A percentile compares a stretch with the other conserved stretches of the same genome.
phyloP scores from a whole-genome alignment of 2,329 filamentous ascomycete species.

The Chrysosporium queenslandicum region DNA sequence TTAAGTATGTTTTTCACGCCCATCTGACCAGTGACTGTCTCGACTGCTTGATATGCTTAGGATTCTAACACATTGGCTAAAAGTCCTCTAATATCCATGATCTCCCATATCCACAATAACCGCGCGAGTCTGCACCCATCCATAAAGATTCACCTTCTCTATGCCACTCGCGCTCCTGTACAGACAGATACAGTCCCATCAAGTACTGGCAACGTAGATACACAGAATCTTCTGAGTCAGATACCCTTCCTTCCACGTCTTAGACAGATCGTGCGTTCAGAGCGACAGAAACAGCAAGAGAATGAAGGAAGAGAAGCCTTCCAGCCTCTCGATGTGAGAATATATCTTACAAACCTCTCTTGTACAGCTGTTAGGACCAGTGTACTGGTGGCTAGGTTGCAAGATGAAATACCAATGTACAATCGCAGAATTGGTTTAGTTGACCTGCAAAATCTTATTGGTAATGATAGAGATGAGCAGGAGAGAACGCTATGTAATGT shows the following conservation, averaged over 20 bases:
- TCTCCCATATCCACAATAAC: conserved; percentile 48
- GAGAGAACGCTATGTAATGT: conserved; percentile 49
- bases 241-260: conserved; percentile 43
- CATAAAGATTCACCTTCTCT: conserved; percentile 50
- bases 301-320: not conserved
- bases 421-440: conserved; percentile 27
- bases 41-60: not conserved
- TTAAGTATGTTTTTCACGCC: conserved; percentile 49
- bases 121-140: conserved; percentile 23
- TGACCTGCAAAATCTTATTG: conserved; percentile 30
- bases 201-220: not conserved
- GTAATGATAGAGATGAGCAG: conserved; percentile 26
- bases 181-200: not conserved
- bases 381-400: not conserved
- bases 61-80: conserved; percentile 9
- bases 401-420: conserved; percentile 22
- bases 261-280: conserved; percentile 28
- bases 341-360: conserved; percentile 20
- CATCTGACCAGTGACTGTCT: not conserved
- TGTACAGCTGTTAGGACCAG: not conserved
- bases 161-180: conserved; percentile 44
- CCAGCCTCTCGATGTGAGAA: conserved; percentile 21
- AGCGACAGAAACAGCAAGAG: conserved; percentile 14
- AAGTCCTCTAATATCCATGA: conserved; percentile 63
- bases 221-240: conserved; percentile 20